A percentile compares a stretch with the other conserved stretches of the same genome.
Evolutionary conservation across 495 filamentous ascomycete genomes (phyloP).

Genomic region (Trichoderma gamsii): DNA sequence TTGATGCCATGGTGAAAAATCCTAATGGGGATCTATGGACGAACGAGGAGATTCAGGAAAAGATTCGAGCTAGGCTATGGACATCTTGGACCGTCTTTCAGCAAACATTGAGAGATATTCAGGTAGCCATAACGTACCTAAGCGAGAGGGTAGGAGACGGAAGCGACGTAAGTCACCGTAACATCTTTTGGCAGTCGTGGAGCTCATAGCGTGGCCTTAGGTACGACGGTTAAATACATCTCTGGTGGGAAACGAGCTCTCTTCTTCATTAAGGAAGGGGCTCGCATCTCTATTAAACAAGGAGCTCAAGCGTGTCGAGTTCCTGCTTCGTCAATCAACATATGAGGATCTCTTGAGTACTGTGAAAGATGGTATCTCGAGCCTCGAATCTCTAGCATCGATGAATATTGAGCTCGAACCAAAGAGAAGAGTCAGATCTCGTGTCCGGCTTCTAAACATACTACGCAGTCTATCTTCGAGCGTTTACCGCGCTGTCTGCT

Average conservation of each 20-base stretch:
- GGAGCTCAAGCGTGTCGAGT: not conserved
- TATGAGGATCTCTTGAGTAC: not conserved
- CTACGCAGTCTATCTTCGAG: not conserved
- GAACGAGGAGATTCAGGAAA: slow-evolving; percentile 19
- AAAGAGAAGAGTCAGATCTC: not conserved
- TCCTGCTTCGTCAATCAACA: not conserved
- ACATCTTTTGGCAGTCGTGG: not conserved
- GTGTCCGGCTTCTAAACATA: not conserved
- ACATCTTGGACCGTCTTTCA: slow-evolving; percentile 20
- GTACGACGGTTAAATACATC: not conserved
- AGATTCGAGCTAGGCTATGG: slow-evolving; percentile 22
- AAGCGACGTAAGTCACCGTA: not conserved
- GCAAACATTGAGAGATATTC: not conserved
- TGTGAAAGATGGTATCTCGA: not conserved
- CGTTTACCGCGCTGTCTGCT: not conserved
- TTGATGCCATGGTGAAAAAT: slow-evolving; percentile 26
- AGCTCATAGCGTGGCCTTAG: not conserved
- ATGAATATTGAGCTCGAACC: not conserved
- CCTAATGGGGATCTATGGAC: slow-evolving; percentile 23
- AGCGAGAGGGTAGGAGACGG: not conserved
- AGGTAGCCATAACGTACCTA: not conserved
- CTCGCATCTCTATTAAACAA: not conserved
- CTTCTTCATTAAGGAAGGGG: no score
- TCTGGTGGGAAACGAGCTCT: not conserved
- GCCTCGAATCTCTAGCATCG: not conserved